Evolutionary conservation across 345 rosid species (phyloP).

Genomic region (Salix suchowensis): DNA sequence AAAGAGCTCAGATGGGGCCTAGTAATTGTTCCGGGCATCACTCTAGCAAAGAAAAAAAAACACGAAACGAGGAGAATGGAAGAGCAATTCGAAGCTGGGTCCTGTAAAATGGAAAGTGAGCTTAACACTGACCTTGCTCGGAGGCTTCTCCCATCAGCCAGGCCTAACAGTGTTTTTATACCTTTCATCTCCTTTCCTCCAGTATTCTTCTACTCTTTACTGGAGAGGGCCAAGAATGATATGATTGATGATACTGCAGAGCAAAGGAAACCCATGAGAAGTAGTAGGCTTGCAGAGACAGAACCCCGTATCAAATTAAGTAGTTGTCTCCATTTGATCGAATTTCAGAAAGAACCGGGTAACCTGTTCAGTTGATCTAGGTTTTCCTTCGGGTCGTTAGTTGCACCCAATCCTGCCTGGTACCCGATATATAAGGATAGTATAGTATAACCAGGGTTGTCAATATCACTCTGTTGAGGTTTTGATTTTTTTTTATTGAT

Average conservation of each 20-base stretch:
- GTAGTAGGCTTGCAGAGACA: background rate
- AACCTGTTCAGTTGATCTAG: background rate
- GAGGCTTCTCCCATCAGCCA: background rate
- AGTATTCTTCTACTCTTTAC: background rate
- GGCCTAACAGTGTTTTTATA: too few species aligned
- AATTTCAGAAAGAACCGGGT: background rate
- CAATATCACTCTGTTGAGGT: accelerated
- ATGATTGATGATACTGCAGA: background rate
- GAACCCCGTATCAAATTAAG: background rate
- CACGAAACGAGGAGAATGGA: background rate
- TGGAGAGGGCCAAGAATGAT: constrained; percentile 4
- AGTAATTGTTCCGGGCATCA: background rate
- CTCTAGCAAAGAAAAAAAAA: background rate
- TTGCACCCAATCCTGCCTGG: constrained; percentile 10
- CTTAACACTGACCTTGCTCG: background rate
- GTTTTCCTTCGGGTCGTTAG: background rate
- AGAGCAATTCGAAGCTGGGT: background rate
- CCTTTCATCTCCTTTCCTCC: too few species aligned
- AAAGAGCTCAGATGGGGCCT: too few species aligned
- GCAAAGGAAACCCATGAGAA: constrained; percentile 5
- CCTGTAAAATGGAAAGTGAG: background rate
- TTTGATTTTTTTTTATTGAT: too few species aligned
- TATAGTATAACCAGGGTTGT: background rate
- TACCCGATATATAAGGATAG: background rate
- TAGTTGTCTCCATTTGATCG: background rate